phyloP scores from a whole-genome alignment of 371 early-diverging fungal genomes.

The Mucor circinelloides region DNA sequence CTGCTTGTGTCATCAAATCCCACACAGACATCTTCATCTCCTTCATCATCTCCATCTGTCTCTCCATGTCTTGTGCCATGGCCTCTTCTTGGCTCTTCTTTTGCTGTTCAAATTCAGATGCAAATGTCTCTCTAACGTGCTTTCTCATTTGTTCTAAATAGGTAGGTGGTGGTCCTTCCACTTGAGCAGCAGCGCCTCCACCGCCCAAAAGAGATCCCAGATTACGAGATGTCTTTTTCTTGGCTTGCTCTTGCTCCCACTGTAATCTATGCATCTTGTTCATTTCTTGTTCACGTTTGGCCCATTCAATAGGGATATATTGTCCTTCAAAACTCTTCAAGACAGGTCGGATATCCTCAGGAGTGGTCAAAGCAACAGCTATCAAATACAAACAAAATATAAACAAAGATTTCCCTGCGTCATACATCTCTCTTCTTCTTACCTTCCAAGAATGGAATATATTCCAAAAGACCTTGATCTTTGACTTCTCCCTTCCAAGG shows the following conservation, averaged over 20 bases:
- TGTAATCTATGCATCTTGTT: conserved; percentile 63
- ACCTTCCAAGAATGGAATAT: conserved; percentile 92
- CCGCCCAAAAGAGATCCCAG: conserved; percentile 47
- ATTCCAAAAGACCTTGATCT: conserved; percentile 80
- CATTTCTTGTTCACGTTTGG: conserved; percentile 69
- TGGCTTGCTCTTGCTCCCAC: conserved; percentile 75
- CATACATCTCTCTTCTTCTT: conserved; percentile 8
- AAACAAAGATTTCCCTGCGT: background rate
- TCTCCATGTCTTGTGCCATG: conserved; percentile 61
- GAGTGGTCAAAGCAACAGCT: conserved; percentile 73
- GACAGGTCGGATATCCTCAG: conserved; percentile 77
- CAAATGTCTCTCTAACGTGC: conserved; percentile 61
- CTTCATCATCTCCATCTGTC: conserved; percentile 57
- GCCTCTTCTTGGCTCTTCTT: conserved; percentile 58
- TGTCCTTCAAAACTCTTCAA: conserved; percentile 69
- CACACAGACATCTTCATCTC: conserved; percentile 76
- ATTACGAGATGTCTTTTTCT: conserved; percentile 47
- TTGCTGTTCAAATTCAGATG: conserved; percentile 52
- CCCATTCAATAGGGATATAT: conserved; percentile 74
- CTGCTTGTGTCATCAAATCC: conserved; percentile 63
- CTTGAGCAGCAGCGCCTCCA: conserved; percentile 33
- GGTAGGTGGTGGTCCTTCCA: conserved; percentile 51
- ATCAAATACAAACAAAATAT: background rate
- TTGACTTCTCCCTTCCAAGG: conserved; percentile 87
- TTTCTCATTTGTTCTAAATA: conserved; percentile 62